Percentiles rank a stretch among this genome's conserved stretches.
phyloP scores from a whole-genome alignment of 2,329 filamentous ascomycete genomes.

The Cyclaneusma minus region DNA sequence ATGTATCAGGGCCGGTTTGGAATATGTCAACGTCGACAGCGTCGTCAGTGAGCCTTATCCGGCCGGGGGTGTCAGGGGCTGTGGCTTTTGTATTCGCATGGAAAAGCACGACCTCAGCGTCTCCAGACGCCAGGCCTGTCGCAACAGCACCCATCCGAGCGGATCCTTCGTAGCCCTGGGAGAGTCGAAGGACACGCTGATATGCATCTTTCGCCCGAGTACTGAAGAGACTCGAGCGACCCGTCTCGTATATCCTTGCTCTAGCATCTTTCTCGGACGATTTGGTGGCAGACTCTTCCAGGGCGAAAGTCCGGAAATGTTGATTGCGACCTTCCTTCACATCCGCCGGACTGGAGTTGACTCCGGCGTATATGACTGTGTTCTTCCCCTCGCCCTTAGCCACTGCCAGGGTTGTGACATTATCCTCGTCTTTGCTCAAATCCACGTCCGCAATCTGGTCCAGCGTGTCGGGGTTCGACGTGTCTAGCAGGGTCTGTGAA shows the following conservation, averaged over 20 bases:
- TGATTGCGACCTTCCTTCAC: slow-evolving; percentile 64
- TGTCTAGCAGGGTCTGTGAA: slow-evolving; percentile 17
- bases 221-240: slow-evolving; percentile 35
- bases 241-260: slow-evolving; percentile 32
- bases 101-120: slow-evolving; percentile 70
- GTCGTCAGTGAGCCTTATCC: slow-evolving; percentile 34
- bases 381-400: slow-evolving; percentile 42
- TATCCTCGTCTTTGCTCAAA: slow-evolving; percentile 74
- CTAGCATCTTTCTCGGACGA: slow-evolving; percentile 17
- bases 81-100: slow-evolving; percentile 40
- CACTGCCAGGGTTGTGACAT: slow-evolving; percentile 66
- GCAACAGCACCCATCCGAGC: slow-evolving; percentile 62
- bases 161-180: slow-evolving; percentile 30
- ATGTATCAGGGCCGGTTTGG: slow-evolving; percentile 44
- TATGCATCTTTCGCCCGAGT: slow-evolving; percentile 35
- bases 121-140: slow-evolving; percentile 59
- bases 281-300: slow-evolving; percentile 23
- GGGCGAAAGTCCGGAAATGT: slow-evolving; percentile 64
- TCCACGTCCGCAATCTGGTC: slow-evolving; percentile 55
- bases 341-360: slow-evolving; percentile 66
- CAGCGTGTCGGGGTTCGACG: slow-evolving; percentile 24
- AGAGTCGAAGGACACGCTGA: slow-evolving; percentile 42
- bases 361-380: slow-evolving; percentile 53
- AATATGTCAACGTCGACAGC: slow-evolving; percentile 57
- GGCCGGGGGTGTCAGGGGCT: slow-evolving; percentile 31